Conservation (phyloP, 345 rosid species). For the Odontarrhena argentea region DNA sequence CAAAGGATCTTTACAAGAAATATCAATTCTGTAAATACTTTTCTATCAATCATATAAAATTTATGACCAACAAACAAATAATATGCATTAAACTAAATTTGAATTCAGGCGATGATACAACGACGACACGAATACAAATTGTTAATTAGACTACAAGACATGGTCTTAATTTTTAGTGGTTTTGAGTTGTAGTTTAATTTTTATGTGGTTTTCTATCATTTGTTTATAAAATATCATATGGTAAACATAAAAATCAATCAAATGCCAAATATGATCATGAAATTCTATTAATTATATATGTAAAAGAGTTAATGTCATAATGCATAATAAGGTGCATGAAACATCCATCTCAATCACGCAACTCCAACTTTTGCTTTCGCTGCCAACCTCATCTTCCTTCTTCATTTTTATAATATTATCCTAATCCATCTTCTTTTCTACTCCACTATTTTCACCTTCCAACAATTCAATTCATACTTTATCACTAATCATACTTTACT, state of each 20-base stretch:
- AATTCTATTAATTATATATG: constrained; percentile 4
- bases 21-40: too few species aligned
- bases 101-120: too few species aligned
- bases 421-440: constrained; percentile 12
- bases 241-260: not conserved
- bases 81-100: too few species aligned
- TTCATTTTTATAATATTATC: not conserved
- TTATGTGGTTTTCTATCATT: too few species aligned
- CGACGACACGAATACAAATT: too few species aligned
- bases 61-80: too few species aligned
- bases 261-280: constrained; percentile 24
- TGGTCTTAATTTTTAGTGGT: too few species aligned
- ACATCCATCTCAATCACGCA: constrained; percentile 33
- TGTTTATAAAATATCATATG: too few species aligned
- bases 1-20: too few species aligned
- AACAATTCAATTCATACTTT: constrained; percentile 22
- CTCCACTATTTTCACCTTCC: constrained; percentile 7
- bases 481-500: not conserved
- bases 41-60: too few species aligned
- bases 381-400: constrained; percentile 28
- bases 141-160: too few species aligned
- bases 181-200: too few species aligned
- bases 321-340: constrained; percentile 14
- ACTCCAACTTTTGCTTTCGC: constrained; percentile 34
- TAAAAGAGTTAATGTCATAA: constrained; percentile 3